Evolutionary conservation across 768 basidiomycete species (phyloP).

Genomic region (Macrolepiota dolichaula): DNA sequence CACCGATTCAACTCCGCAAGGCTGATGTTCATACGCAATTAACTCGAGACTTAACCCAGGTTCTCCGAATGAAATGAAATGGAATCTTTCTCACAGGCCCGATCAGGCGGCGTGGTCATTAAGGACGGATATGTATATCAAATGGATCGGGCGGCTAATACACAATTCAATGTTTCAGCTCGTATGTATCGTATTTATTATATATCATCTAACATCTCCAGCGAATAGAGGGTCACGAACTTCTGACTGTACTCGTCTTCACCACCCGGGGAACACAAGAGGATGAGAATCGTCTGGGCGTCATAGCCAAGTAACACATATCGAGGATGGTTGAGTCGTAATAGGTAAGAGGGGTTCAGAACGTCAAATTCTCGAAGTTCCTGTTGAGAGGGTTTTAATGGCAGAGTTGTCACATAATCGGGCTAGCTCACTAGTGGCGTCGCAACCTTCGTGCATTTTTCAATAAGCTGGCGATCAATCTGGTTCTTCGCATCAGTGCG

Average conservation of each 20-base stretch:
- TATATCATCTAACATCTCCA: not conserved
- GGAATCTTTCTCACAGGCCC: too few species aligned
- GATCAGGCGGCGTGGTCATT: too few species aligned
- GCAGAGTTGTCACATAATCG: not conserved
- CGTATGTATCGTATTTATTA: too few species aligned
- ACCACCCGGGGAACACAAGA: not conserved
- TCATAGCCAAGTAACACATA: not conserved
- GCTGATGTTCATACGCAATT: too few species aligned
- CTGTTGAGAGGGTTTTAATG: not conserved
- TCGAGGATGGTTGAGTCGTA: not conserved
- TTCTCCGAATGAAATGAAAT: too few species aligned
- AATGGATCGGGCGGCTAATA: too few species aligned
- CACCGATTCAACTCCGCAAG: too few species aligned
- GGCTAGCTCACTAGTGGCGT: not conserved
- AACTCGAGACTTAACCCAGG: too few species aligned
- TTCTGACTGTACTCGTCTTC: not conserved
- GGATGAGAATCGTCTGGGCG: not conserved
- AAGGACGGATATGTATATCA: too few species aligned
- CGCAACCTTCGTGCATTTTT: not conserved
- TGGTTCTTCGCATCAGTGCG: not conserved
- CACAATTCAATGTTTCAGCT: too few species aligned
- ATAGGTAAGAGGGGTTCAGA: too few species aligned
- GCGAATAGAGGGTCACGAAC: not conserved
- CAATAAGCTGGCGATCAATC: not conserved
- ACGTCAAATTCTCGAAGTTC: not conserved